phyloP scores from a whole-genome alignment of 2,329 filamentous ascomycete species.

The Ophiostoma novo-ulmi region DNA sequence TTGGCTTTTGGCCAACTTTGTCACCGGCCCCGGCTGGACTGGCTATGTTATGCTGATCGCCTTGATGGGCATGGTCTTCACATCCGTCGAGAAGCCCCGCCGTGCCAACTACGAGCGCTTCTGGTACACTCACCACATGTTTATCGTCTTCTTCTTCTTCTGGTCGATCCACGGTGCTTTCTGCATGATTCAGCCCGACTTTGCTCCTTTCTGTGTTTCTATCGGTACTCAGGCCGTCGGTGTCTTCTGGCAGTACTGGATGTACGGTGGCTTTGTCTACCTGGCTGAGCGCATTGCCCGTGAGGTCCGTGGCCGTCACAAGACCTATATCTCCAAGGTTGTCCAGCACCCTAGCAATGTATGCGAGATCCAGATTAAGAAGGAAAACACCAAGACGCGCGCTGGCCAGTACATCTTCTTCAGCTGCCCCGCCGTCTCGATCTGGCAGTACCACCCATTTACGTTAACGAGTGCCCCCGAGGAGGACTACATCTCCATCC shows the following conservation, averaged over 20 bases:
- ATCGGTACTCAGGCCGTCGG: conserved; percentile 61
- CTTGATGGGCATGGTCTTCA: conserved; percentile 72
- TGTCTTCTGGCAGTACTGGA: conserved; percentile 86
- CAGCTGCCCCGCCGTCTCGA: conserved; percentile 77
- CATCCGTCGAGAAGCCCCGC: conserved; percentile 70
- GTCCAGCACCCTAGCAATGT: conserved; percentile 86
- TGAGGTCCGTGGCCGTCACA: conserved; percentile 73
- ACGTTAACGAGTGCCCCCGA: conserved; percentile 81
- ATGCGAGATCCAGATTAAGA: conserved; percentile 88
- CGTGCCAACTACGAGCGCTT: conserved; percentile 82
- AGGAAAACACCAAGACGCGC: conserved; percentile 74
- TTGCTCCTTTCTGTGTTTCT: conserved; percentile 70
- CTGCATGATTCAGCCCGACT: conserved; percentile 84
- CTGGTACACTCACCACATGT: conserved; percentile 87
- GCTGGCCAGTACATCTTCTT: conserved; percentile 87
- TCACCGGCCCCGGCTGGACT: conserved; percentile 77
- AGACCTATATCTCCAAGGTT: conserved; percentile 82
- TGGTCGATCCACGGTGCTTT: conserved; percentile 87
- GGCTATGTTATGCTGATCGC: conserved; percentile 79
- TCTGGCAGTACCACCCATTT: conserved; percentile 88
- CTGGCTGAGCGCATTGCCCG: conserved; percentile 72
- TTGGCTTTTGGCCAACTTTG: conserved; percentile 70
- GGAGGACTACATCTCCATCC: conserved; percentile 84
- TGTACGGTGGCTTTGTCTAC: conserved; percentile 76
- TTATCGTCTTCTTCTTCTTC: conserved; percentile 83